A percentile compares a stretch with the other conserved stretches of the same genome.
Conservation (phyloP, 2,329 filamentous ascomycete species). For the Teratosphaeria zuluensis region DNA sequence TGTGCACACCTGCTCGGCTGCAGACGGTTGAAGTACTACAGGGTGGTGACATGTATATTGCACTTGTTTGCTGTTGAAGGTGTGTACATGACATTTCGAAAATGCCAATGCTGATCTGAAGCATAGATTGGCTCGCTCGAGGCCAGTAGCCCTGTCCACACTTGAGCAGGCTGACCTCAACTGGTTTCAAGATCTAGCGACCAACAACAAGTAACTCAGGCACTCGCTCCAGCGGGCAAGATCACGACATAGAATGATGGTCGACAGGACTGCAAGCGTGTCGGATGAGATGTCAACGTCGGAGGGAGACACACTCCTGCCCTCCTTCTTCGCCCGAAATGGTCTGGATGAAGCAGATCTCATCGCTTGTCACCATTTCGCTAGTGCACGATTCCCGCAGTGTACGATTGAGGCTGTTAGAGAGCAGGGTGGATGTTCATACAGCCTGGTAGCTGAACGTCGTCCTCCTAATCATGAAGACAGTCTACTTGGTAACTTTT, state of each 20-base stretch:
- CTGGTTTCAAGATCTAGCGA: no score
- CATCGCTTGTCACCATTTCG: neutral
- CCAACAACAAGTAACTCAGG: neutral
- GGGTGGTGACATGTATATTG: no score
- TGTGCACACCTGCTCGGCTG: neutral
- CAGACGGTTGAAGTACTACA: no score
- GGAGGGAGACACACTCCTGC: neutral
- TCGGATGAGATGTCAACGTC: neutral
- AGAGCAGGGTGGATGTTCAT: slow-evolving; percentile 5
- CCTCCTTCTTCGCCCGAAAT: slow-evolving; percentile 3
- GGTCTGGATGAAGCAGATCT: neutral
- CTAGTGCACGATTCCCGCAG: neutral
- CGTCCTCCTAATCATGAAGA: no score
- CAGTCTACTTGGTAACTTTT: neutral
- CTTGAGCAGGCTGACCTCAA: no score
- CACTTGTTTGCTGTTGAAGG: neutral
- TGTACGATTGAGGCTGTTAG: neutral
- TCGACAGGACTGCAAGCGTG: neutral
- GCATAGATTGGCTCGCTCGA: no score
- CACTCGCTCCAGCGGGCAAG: neutral
- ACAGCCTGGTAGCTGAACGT: neutral
- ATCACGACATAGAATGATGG: neutral
- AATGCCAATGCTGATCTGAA: no score
- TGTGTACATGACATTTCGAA: neutral
- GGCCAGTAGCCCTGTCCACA: no score